These are phyloP conservation scores for Carnegiea gigantea DNA, from an alignment of 179 eudicot species.

Conservation along the genomic window DNA sequence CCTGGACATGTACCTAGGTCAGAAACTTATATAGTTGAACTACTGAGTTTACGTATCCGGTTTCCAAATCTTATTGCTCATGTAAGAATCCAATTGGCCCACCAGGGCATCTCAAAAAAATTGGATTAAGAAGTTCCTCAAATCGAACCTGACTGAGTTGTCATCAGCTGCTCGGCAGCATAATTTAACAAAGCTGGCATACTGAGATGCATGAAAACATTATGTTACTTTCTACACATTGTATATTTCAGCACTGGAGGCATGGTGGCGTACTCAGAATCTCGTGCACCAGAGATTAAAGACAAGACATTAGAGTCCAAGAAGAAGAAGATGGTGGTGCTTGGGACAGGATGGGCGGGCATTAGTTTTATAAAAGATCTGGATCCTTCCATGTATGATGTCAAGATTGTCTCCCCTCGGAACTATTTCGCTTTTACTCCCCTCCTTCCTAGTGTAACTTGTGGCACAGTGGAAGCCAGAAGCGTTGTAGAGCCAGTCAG, in stretches of 20 bases:
- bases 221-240: constrained; percentile 7
- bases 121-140: not conserved
- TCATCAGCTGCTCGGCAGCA: not conserved
- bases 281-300: constrained; percentile 33
- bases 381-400: constrained; percentile 62
- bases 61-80: not conserved
- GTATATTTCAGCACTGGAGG: constrained; percentile 56
- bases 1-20: not conserved
- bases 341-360: constrained; percentile 95
- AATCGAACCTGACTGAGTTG: not conserved
- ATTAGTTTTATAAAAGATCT: constrained; percentile 71
- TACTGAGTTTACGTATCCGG: not conserved
- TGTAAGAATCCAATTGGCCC: not conserved
- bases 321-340: constrained; percentile 72
- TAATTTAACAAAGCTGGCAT: too few species aligned
- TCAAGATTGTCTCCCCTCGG: constrained; percentile 83
- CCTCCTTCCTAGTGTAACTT: constrained; percentile 83
- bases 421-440: constrained; percentile 93
- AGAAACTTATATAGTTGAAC: not conserved
- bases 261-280: constrained; percentile 60
- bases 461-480: constrained; percentile 88
- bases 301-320: constrained; percentile 28
- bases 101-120: not conserved
- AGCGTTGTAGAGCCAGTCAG: constrained; percentile 86
- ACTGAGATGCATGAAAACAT: not conserved